Evolutionary conservation across 2,329 filamentous ascomycete genomes (phyloP), one percentile per base, ranked within the genome.

Genomic region (Ceratocystis smalleyi): DNA sequence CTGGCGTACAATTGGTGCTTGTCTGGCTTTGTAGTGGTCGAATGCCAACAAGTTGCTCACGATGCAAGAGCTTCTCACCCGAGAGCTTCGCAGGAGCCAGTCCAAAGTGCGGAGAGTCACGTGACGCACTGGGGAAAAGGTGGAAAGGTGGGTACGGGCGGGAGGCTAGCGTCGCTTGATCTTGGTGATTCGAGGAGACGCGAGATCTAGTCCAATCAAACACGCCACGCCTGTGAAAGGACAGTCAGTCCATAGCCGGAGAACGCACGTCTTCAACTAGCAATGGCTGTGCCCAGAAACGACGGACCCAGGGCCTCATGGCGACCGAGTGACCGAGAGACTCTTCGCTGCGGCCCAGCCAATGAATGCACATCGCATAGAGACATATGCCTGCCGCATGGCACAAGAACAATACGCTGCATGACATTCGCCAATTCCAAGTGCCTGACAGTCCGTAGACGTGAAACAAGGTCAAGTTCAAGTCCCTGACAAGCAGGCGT

Each of bases 81-180:
- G 35, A n/a, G 54, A 45, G 49, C 40, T 43, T 64, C 30, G 40
- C 30, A 43, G 19, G 43, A 62, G 12, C 27, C 54, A 19, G 35
- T 15, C 22, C 43, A 47, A 59, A 59, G 22, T 63, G 47, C 55
- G 43, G 54, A 32, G 27, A 15, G 32, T 64, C 62, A 64, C 62
- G 62, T 64, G 62, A 64, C 51, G 22, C 35, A 12, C 43, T 17
- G 43, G 59, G 59, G 43, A 47, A 60, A 47, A 40, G 43, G 27
- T 32, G 51, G 51, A 22, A 30, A 30, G 54, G 62, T 64, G 62
- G 62, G 47, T 49, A 59, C 27, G 32, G 54, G 43, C 43, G 12
- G 35, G 32, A 64, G 60, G 62, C 40, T 43, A 27, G 27, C 27
- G 27, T 27, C 27, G 27, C 5, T 3, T 27, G 27, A 27, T 27